Percentiles rank a stretch among this genome's conserved stretches.
These are phyloP conservation scores for Calonectria pseudoreteaudii DNA, from an alignment of 2,329 filamentous ascomycete species.

Conservation along the genomic window DNA sequence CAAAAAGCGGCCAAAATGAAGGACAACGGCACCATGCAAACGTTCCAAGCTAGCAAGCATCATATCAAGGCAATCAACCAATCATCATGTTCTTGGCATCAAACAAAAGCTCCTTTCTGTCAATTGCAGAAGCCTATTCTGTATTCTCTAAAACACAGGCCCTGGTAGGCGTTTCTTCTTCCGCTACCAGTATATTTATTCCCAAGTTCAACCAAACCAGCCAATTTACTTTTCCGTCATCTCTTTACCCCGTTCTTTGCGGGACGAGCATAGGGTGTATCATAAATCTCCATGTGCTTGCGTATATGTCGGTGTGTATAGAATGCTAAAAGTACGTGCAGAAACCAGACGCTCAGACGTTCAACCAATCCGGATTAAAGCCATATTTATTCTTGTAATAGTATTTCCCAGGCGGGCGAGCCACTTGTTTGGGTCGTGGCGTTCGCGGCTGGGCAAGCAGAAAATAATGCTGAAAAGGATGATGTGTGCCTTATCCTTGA, in stretches of 20 bases:
- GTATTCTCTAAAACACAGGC: constrained; percentile 13
- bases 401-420: neutral
- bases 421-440: neutral
- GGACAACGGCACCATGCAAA: too few species aligned
- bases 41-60: neutral
- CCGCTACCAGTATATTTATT: constrained; percentile 1
- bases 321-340: constrained; percentile 4
- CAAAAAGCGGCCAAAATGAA: too few species aligned
- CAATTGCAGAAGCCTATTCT: constrained; percentile 3
- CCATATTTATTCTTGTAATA: constrained; percentile 14
- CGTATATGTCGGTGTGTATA: constrained; percentile 14
- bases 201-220: constrained; percentile 13
- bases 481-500: neutral
- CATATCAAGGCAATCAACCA: neutral
- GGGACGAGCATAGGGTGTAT: constrained; percentile 7
- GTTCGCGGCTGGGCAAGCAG: neutral
- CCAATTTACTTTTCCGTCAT: constrained; percentile 10
- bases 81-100: neutral
- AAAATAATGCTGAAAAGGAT: neutral
- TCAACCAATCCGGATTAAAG: constrained; percentile 16
- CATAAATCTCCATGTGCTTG: constrained; percentile 17
- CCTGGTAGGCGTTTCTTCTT: neutral
- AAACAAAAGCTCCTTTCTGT: neutral
- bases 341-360: constrained; percentile 8
- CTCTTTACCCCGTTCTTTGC: neutral